A percentile compares a stretch with the other conserved stretches of the same genome.
phyloP scores from a whole-genome alignment of 1,284 basidiomycete genomes.

The Boletus austroedulis region DNA sequence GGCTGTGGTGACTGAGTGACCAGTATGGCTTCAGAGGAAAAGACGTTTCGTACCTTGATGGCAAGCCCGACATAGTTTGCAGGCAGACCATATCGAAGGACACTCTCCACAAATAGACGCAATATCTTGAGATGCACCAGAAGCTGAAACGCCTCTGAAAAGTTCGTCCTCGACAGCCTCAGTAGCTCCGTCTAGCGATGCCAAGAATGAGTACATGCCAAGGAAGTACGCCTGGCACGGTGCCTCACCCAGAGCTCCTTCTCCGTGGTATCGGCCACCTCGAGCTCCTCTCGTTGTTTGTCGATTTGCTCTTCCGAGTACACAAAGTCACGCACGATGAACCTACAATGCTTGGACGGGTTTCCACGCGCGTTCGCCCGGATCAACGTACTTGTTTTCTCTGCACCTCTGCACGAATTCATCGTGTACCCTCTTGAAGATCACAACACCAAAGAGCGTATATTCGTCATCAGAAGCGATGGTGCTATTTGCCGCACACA shows the following conservation, averaged over 20 bases:
- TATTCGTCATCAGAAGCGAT: slow-evolving; percentile 89
- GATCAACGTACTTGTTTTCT: slow-evolving; percentile 78
- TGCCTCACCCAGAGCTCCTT: slow-evolving; percentile 92
- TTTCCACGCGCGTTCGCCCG: slow-evolving; percentile 12
- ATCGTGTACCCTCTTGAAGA: slow-evolving; percentile 91
- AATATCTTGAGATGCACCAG: slow-evolving; percentile 93
- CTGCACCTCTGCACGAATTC: slow-evolving; percentile 93
- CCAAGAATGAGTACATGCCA: slow-evolving; percentile 3
- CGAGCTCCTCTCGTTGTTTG: slow-evolving; percentile 82
- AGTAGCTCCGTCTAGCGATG: slow-evolving; percentile 82
- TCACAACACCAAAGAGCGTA: slow-evolving; percentile 81
- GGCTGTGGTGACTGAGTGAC: slow-evolving; percentile 52
- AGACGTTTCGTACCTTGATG: slow-evolving; percentile 62
- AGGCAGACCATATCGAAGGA: slow-evolving; percentile 92
- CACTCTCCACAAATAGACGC: slow-evolving; percentile 91
- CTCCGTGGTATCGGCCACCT: slow-evolving; percentile 80
- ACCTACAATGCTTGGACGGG: slow-evolving; percentile 43
- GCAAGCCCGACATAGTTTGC: slow-evolving; percentile 85
- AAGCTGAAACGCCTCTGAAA: slow-evolving; percentile 95
- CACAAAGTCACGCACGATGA: slow-evolving; percentile 91
- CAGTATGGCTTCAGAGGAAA: not conserved
- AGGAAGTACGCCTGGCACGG: not conserved
- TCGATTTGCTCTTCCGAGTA: slow-evolving; percentile 85
- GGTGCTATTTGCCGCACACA: slow-evolving; percentile 38
- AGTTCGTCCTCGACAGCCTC: slow-evolving; percentile 91